A percentile compares a stretch with the other conserved stretches of the same genome.
These are phyloP conservation scores for Aspergillus sp. DNA, from an alignment of 2,329 filamentous ascomycete genomes.

Conservation along the genomic window DNA sequence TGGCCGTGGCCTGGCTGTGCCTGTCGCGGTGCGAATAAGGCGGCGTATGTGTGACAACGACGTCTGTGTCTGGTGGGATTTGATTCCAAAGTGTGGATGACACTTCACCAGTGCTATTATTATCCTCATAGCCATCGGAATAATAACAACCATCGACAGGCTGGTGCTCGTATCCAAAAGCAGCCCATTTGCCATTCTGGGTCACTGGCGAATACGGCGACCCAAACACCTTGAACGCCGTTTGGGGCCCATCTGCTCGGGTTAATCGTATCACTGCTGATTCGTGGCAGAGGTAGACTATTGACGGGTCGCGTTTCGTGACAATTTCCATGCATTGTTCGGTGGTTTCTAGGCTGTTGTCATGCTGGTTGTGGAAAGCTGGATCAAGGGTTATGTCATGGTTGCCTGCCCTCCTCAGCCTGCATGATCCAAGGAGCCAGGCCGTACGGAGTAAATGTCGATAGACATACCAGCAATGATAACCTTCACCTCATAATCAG, in stretches of 20 bases:
- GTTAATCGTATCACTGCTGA: slow-evolving; percentile 38
- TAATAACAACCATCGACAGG: slow-evolving; percentile 1
- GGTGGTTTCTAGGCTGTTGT: slow-evolving; percentile 34
- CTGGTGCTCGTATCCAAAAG: slow-evolving; percentile 45
- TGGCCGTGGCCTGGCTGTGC: no score
- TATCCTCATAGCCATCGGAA: no score
- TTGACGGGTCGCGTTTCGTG: slow-evolving; percentile 29
- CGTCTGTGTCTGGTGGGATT: slow-evolving; percentile 45
- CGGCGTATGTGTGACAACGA: slow-evolving; percentile 52
- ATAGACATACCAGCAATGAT: slow-evolving; percentile 43
- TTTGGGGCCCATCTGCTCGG: slow-evolving; percentile 38
- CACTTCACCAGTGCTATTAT: no score
- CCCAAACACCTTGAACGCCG: slow-evolving; percentile 49
- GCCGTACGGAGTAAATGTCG: neutral
- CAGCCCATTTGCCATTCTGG: slow-evolving; percentile 36
- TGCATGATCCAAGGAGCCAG: neutral
- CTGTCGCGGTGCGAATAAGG: slow-evolving; percentile 43
- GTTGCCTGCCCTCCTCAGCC: slow-evolving; percentile 39
- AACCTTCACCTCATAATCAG: slow-evolving; percentile 49
- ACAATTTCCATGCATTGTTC: slow-evolving; percentile 39
- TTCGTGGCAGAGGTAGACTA: slow-evolving; percentile 48
- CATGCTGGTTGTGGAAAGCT: slow-evolving; percentile 39
- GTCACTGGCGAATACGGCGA: slow-evolving; percentile 46
- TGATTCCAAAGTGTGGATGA: slow-evolving; percentile 36
- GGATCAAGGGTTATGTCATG: slow-evolving; percentile 50